phyloP scores from a whole-genome alignment of 495 filamentous ascomycete species.

The Friedmanniomyces simplex region DNA sequence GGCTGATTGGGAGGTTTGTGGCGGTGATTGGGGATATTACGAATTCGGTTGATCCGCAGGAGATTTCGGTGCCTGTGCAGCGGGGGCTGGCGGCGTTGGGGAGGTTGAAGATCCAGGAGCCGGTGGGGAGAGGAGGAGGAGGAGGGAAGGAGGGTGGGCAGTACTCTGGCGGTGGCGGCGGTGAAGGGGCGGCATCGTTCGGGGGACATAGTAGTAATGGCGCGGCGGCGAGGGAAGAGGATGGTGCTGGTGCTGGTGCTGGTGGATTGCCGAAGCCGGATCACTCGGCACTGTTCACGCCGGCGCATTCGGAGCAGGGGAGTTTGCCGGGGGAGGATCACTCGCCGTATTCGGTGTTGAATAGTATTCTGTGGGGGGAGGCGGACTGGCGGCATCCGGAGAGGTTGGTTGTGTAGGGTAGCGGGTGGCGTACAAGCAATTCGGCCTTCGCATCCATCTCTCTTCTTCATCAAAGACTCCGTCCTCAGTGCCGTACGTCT shows the following conservation, averaged over 20 bases:
- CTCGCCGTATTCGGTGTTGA: constrained; percentile 23
- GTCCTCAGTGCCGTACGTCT: neutral
- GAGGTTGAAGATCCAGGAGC: constrained; percentile 19
- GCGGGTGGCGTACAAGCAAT: too few species aligned
- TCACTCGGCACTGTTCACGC: constrained; percentile 7
- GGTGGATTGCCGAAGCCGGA: constrained; percentile 7
- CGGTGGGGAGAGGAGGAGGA: too few species aligned
- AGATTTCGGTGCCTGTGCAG: constrained; percentile 31
- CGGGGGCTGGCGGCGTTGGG: constrained; percentile 27
- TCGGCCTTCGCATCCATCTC: too few species aligned
- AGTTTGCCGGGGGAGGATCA: constrained; percentile 13
- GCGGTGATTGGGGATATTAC: constrained; percentile 28
- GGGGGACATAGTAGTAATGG: neutral
- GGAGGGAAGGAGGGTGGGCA: neutral
- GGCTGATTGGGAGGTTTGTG: constrained; percentile 26
- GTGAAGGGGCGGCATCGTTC: too few species aligned
- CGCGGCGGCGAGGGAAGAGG: neutral
- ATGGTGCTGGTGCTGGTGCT: too few species aligned
- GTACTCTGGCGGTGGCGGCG: neutral
- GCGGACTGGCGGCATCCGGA: neutral
- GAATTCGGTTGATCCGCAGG: constrained; percentile 26
- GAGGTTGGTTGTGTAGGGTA: neutral
- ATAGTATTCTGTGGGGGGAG: constrained; percentile 23
- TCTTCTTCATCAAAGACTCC: neutral
- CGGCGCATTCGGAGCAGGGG: neutral